These are phyloP conservation scores for Sanguinoderma infundibulare DNA, from an alignment of 1,284 basidiomycete genomes.

Conservation along the genomic window DNA sequence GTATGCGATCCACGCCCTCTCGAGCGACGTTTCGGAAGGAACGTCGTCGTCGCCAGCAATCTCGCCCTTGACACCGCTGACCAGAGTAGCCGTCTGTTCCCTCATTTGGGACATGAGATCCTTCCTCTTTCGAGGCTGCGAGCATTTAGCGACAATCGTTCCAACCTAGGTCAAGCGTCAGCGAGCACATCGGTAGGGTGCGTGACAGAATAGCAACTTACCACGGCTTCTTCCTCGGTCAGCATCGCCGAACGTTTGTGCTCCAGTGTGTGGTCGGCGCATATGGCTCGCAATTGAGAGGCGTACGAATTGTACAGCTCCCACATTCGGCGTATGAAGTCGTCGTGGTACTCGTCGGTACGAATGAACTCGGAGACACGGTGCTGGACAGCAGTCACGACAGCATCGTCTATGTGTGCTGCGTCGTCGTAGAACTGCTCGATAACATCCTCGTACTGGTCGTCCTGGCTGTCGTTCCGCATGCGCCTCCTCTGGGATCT, in stretches of 20 bases:
- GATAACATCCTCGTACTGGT: constrained; percentile 32
- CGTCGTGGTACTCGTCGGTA: constrained; percentile 24
- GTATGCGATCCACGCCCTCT: constrained; percentile 58
- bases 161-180: constrained; percentile 40
- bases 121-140: constrained; percentile 56
- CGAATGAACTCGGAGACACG: constrained; percentile 35
- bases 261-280: constrained; percentile 54
- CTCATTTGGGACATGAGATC: constrained; percentile 57
- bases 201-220: background rate
- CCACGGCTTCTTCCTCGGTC: constrained; percentile 63
- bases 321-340: constrained; percentile 30
- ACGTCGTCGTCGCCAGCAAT: constrained; percentile 51
- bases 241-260: constrained; percentile 46
- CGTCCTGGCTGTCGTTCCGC: constrained; percentile 13
- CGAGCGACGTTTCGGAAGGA: constrained; percentile 43
- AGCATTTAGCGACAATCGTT: constrained; percentile 63
- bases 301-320: constrained; percentile 52
- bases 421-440: constrained; percentile 29
- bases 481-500: constrained; percentile 28
- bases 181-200: background rate
- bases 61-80: constrained; percentile 50
- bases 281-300: constrained; percentile 53
- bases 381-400: constrained; percentile 27
- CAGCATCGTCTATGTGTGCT: constrained; percentile 16
- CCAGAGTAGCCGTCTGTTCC: constrained; percentile 55